A percentile compares a stretch with the other conserved stretches of the same genome.
Conservation (phyloP, 148 eudicot species). For the Selenicereus undatus region DNA sequence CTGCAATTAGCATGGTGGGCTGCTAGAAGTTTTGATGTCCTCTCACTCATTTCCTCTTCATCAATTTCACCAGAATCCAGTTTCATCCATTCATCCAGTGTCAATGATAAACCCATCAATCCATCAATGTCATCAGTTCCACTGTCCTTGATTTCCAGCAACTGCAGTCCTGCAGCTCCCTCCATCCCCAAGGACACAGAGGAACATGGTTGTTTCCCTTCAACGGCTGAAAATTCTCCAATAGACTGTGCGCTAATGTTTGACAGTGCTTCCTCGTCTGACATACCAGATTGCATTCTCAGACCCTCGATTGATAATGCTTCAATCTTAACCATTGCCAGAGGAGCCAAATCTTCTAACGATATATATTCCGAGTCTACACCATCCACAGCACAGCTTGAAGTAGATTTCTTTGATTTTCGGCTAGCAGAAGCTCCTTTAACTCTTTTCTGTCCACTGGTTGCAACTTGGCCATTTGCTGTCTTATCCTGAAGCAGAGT, state of each 20-base stretch:
- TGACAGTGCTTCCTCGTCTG: slow-evolving; percentile 75
- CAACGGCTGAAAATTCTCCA: slow-evolving; percentile 54
- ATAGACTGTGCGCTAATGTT: slow-evolving; percentile 52
- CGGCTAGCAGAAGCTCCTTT: slow-evolving; percentile 35
- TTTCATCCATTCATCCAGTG: slow-evolving; percentile 61
- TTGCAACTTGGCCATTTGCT: slow-evolving; percentile 27
- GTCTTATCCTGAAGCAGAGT: slow-evolving; percentile 34
- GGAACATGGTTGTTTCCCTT: slow-evolving; percentile 44
- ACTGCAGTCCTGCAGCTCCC: slow-evolving; percentile 88
- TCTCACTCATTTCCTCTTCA: slow-evolving; percentile 41
- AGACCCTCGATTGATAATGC: slow-evolving; percentile 89
- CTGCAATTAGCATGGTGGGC: slow-evolving; percentile 40
- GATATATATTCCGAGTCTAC: slow-evolving; percentile 65
- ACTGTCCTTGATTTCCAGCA: slow-evolving; percentile 54
- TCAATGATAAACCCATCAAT: slow-evolving; percentile 41
- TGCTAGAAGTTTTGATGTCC: slow-evolving; percentile 43
- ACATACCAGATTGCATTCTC: slow-evolving; percentile 91
- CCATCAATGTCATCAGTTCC: slow-evolving; percentile 48
- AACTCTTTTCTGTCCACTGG: slow-evolving; percentile 31
- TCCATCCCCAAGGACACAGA: slow-evolving; percentile 61
- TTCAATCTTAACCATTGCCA: slow-evolving; percentile 94
- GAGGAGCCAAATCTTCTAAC: slow-evolving; percentile 89
- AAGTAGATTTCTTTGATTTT: slow-evolving; percentile 35
- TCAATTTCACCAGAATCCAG: slow-evolving; percentile 50
- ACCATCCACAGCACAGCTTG: slow-evolving; percentile 30